phyloP scores from a whole-genome alignment of 805 yeast genomes.

The Metschnikowia shivogae region DNA sequence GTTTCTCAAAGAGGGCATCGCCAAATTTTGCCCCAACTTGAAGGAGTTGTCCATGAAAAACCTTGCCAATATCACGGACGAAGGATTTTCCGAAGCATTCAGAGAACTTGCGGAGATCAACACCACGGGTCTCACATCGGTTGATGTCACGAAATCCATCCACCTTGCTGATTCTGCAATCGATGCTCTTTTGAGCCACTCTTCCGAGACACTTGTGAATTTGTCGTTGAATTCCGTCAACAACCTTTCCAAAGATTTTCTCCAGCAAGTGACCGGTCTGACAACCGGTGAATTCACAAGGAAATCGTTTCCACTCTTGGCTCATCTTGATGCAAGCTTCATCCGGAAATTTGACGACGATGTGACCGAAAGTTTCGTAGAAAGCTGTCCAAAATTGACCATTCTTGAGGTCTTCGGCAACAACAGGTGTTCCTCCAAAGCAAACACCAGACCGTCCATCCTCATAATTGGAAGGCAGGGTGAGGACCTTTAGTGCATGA shows the following conservation, averaged over 20 bases:
- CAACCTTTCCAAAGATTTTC: slow-evolving; percentile 46
- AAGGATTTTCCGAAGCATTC: slow-evolving; percentile 59
- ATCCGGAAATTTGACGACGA: slow-evolving; percentile 72
- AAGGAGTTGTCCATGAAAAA: slow-evolving; percentile 54
- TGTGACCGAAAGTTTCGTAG: slow-evolving; percentile 52
- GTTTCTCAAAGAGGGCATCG: slow-evolving; percentile 52
- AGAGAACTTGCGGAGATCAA: slow-evolving; percentile 46
- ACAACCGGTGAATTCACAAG: slow-evolving; percentile 18
- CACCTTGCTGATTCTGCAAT: slow-evolving; percentile 62
- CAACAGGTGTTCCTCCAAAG: slow-evolving; percentile 58
- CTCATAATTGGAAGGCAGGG: slow-evolving; percentile 68
- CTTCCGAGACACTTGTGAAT: slow-evolving; percentile 61
- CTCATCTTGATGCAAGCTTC: slow-evolving; percentile 74
- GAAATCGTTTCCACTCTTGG: slow-evolving; percentile 50
- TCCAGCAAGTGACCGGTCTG: slow-evolving; percentile 30
- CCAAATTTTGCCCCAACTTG: slow-evolving; percentile 53
- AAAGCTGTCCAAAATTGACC: slow-evolving; percentile 56
- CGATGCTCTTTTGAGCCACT: slow-evolving; percentile 56
- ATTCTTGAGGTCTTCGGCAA: slow-evolving; percentile 80
- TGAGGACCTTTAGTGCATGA: slow-evolving; percentile 7
- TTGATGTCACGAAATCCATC: slow-evolving; percentile 63
- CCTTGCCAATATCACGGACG: slow-evolving; percentile 65
- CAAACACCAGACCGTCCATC: slow-evolving; percentile 49
- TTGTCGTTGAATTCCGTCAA: slow-evolving; percentile 73
- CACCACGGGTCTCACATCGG: slow-evolving; percentile 52